Percentiles rank a stretch among this genome's conserved stretches.
Evolutionary conservation across 192 early-diverging fungal genomes (phyloP).

Genomic region (Rhizoclosmatium sp.): DNA sequence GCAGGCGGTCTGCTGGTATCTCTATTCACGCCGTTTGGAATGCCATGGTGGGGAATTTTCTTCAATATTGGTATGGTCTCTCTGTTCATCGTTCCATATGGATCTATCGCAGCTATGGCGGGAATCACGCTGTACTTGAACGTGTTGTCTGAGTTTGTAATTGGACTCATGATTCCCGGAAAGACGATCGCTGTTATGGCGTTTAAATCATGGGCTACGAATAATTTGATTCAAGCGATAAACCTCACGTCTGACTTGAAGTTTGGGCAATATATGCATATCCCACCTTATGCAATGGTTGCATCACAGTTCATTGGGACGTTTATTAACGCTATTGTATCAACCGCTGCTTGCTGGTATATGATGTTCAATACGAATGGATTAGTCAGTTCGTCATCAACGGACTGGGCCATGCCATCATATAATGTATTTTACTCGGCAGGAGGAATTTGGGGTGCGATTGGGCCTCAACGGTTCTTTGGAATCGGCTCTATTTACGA

Average conservation of each 20-base stretch:
- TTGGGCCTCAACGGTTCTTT: conserved; percentile 71
- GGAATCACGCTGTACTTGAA: conserved; percentile 62
- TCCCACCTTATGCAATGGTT: conserved; percentile 82
- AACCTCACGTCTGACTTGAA: conserved; percentile 66
- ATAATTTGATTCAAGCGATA: conserved; percentile 67
- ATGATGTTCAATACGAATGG: conserved; percentile 25
- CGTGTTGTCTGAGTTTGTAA: conserved; percentile 68
- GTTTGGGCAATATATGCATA: conserved; percentile 75
- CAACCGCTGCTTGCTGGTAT: conserved; percentile 16
- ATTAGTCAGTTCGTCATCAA: background rate
- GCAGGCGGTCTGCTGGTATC: conserved; percentile 8
- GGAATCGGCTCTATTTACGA: conserved; percentile 41
- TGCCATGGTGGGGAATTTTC: conserved; percentile 43
- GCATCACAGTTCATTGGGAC: conserved; percentile 73
- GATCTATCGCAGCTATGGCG: conserved; percentile 67
- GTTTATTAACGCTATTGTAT: conserved; percentile 19
- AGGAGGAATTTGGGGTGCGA: conserved; percentile 57
- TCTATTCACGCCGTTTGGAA: conserved; percentile 39
- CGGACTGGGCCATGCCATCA: background rate
- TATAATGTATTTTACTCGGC: conserved; percentile 38
- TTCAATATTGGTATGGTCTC: conserved; percentile 50
- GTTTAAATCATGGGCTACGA: conserved; percentile 74
- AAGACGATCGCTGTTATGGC: conserved; percentile 70
- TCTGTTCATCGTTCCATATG: conserved; percentile 68
- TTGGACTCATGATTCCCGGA: conserved; percentile 69